Evolutionary conservation across 495 filamentous ascomycete genomes (phyloP).

Genomic region (Aspergillus olivimuriae): DNA sequence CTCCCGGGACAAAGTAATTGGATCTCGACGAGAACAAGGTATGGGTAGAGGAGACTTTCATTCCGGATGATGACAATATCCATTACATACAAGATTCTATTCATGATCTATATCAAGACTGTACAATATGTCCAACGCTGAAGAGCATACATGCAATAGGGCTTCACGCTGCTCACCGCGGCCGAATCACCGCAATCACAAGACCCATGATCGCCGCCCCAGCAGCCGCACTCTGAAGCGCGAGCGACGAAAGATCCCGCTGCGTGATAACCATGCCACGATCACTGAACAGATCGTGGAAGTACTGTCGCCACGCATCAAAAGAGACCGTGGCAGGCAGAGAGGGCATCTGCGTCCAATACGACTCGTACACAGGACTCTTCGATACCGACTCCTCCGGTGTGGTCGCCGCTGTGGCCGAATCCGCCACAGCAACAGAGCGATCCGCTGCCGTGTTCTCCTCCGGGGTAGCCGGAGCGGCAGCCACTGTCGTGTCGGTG

Average conservation of each 20-base stretch:
- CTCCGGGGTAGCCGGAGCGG: background rate
- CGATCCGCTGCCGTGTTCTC: conserved; percentile 5
- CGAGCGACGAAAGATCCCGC: conserved; percentile 65
- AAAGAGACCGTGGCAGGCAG: conserved; percentile 20
- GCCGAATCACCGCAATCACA: conserved; percentile 52
- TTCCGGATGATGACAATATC: no score
- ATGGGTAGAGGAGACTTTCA: no score
- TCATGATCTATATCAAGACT: background rate
- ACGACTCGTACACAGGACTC: conserved; percentile 13
- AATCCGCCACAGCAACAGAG: conserved; percentile 1
- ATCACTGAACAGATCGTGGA: conserved; percentile 60
- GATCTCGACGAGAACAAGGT: no score
- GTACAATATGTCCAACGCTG: background rate
- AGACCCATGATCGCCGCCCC: conserved; percentile 60
- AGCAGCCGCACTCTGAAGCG: conserved; percentile 64
- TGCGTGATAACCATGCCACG: conserved; percentile 59
- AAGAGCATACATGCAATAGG: background rate
- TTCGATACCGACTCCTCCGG: conserved; percentile 2
- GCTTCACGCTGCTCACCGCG: conserved; percentile 22
- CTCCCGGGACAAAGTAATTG: no score
- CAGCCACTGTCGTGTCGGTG: conserved; percentile 1
- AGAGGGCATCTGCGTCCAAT: conserved; percentile 18
- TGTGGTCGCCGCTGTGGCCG: no score
- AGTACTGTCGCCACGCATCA: conserved; percentile 44
- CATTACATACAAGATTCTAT: background rate